Conservation (phyloP, 2,329 filamentous ascomycete genomes). For the Aspergillus fumigatus region DNA sequence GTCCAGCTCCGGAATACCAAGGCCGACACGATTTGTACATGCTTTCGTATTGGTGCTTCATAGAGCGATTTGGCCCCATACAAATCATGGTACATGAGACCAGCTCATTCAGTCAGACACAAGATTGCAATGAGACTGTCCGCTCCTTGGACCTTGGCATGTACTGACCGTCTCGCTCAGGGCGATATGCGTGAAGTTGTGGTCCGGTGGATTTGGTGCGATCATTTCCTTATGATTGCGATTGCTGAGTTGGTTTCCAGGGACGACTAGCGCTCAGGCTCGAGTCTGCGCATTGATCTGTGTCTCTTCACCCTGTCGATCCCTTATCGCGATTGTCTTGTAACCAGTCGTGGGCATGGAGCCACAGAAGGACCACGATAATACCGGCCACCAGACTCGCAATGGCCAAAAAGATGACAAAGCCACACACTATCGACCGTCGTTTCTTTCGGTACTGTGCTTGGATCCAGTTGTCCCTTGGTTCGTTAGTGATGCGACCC, state of each 20-base stretch:
- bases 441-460: conserved; percentile 47
- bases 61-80: conserved; percentile 1
- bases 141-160: neutral
- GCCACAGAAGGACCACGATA: conserved; percentile 44
- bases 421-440: conserved; percentile 43
- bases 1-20: too few relatives aligned
- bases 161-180: neutral
- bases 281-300: neutral
- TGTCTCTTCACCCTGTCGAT: neutral
- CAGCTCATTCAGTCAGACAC: conserved; percentile 4
- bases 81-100: conserved; percentile 4
- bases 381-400: conserved; percentile 40
- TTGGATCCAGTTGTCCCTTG: conserved; percentile 52
- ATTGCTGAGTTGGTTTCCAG: neutral
- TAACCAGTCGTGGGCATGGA: conserved; percentile 33
- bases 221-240: neutral
- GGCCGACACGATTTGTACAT: neutral
- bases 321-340: conserved; percentile 7
- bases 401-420: conserved; percentile 27
- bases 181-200: neutral
- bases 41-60: conserved; percentile 3
- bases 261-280: neutral
- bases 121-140: neutral
- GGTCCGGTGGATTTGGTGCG: neutral
- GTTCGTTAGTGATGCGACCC: neutral